Conservation (phyloP, 345 rosid genomes). For the Litchi chinensis region DNA sequence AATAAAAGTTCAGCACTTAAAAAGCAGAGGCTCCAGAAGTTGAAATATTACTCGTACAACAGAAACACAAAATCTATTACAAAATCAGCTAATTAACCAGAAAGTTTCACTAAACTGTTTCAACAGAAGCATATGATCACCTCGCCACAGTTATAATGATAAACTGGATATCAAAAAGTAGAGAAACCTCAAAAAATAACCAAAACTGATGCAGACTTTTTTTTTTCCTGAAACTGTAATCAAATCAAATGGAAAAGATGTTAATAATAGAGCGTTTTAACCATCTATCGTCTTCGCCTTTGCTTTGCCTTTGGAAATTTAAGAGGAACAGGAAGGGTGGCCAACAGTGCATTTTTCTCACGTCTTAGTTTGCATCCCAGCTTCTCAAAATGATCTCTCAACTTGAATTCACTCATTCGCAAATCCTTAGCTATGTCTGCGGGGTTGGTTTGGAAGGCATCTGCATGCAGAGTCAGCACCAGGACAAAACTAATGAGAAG, state of each 20-base stretch:
- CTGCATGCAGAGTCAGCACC: conserved; percentile 77
- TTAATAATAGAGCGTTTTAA: not conserved
- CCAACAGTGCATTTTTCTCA: conserved; percentile 31
- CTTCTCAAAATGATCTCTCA: conserved; percentile 59
- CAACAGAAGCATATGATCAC: not conserved
- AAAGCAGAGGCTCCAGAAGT: not conserved
- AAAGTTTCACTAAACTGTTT: not conserved
- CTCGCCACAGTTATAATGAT: not conserved
- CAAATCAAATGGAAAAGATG: not conserved
- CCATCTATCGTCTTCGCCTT: conserved; percentile 37
- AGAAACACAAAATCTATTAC: not conserved
- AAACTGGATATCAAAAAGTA: not conserved
- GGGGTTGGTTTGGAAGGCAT: conserved; percentile 60
- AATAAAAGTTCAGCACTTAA: not conserved
- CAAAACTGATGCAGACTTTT: not conserved
- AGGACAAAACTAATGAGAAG: conserved; percentile 78
- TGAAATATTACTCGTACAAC: not conserved
- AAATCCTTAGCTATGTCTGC: conserved; percentile 77
- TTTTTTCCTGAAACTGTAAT: not conserved
- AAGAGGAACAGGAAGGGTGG: conserved; percentile 69
- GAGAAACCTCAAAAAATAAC: not conserved
- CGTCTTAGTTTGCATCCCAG: conserved; percentile 71
- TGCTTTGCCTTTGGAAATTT: conserved; percentile 45
- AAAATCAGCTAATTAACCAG: no score
- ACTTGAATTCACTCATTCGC: conserved; percentile 40